Base-by-base conservation (phyloP, 2,329 filamentous ascomycete genomes). In the Dichotomopilus funicola region DNA sequence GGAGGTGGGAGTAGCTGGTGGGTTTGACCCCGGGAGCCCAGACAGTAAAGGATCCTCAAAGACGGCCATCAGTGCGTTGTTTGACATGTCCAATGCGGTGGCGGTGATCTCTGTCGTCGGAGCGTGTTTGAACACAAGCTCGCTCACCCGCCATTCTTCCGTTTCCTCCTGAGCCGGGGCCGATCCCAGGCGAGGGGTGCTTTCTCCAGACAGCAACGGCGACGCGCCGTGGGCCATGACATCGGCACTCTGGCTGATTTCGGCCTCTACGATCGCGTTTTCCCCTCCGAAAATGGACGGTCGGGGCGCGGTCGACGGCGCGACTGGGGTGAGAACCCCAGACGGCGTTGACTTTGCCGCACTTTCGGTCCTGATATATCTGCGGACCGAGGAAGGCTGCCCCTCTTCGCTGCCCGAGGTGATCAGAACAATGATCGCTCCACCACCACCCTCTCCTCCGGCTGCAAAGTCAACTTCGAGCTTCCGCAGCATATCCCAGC, bases 401-500 rank as follows among this genome's bases (percentile, higher is more conserved):
- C 77, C 77, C 59, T 87, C 81, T 34, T 82, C 81, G n/a, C 83
- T 70, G 0, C 89, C 90, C 64, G 86, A 87, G 37, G 83, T 78
- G 47, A 96, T 78, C 2, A 95, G 79, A 33, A 95, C 77, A 41
- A 95, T 74, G 12, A 78, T 79, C 70, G 96, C 92, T 19, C 91
- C 91, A 33, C 85, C 86, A 49, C 85, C 82, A 53, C 82, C 75
- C n/a, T 82, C 81, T 70, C 94, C 88, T 61, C 91, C 89, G 19
- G 82, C 84, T 42, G 87, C 87, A 71, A 96, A 97, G 67, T 99
- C 94, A 2, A 96, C 89, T 64, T 94, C 87, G 2, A 97, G 74
- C 59, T 77, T 84, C 58, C 91, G 82, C 52, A 84, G 84, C 91
- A 97, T 97, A 65, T 97, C 89, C 92, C 94, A 97, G 2, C 88